Evolutionary conservation across 495 filamentous ascomycete genomes (phyloP), one percentile per base, ranked within the genome.

Genomic region (Usnea hakonensis): DNA sequence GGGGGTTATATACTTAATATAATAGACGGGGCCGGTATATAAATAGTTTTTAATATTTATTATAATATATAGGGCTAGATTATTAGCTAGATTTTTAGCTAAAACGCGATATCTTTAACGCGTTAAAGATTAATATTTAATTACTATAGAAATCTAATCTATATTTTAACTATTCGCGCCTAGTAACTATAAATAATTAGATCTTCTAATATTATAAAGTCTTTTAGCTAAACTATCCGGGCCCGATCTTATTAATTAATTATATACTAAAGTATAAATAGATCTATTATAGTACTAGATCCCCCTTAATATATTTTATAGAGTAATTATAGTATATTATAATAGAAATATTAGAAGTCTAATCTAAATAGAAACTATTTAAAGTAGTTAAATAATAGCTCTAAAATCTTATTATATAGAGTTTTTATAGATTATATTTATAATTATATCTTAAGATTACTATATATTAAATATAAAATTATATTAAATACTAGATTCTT

Each of bases 181-280:
- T 58, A 46, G 43, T 58, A 58, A 1, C 17, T 58, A 58, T 58
- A 44, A 58, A 58, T 40, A 23, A 58, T 44, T 37, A 58, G n/a
- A 11, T 58, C n/a, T 26, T 58, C 28, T 58, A 58, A 58, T 38
- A 28, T 26, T 28, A 41, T 17, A 41, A 58, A 58, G 2, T 37
- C 26, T 9, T 58, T 58, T 58, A 44, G 3, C n/a, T 58, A 28
- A 16, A 58, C n/a, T 7, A 36, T 2, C 10, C 35, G 5, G 10
- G 10, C 5, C 6, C 35, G 35, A 36, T 36, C 10, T 36, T 58
- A 58, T 2, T 43, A 43, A 58, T 58, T 21, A 13, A 41, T 37
- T 14, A 26, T 58, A 58, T 14, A 58, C 11, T 58, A 58, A 13
- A 57, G 38, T 30, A 41, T 58, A 38, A n/a, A 2, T 40, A 40